Conservation (phyloP, 129 eudicot species). For the Cynara cardunculus region DNA sequence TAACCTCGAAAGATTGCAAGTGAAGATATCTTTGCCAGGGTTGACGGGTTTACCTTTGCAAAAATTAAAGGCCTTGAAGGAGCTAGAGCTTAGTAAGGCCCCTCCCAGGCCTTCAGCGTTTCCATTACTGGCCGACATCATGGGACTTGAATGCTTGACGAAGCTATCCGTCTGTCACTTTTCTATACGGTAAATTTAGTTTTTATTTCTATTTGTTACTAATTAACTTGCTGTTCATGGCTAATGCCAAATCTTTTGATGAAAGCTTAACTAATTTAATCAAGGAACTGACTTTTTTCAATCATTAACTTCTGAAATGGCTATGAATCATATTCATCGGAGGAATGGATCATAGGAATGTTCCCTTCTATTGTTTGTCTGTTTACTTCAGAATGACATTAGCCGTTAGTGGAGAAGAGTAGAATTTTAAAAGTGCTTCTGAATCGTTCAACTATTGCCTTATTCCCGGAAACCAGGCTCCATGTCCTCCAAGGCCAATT, state of each 20-base stretch:
- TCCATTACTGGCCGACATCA: constrained; percentile 65
- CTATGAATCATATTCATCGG: not conserved
- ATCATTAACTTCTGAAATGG: not conserved
- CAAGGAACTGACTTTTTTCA: not conserved
- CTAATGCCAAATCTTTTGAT: not conserved
- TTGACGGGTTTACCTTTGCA: constrained; percentile 53
- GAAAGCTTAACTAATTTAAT: not conserved
- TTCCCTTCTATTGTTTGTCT: not conserved
- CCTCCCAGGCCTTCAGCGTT: constrained; percentile 68
- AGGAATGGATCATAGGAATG: not conserved
- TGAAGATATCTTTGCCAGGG: constrained; percentile 57
- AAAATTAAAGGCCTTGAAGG: constrained; percentile 71
- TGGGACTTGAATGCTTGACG: constrained; percentile 64
- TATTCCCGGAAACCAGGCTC: not conserved
- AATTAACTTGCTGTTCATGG: not conserved
- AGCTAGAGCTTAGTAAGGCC: constrained; percentile 71
- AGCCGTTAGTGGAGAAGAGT: not conserved
- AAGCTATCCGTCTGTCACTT: constrained; percentile 84
- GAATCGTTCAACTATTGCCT: constrained; percentile 2
- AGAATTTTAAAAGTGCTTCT: not conserved
- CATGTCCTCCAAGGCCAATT: not conserved
- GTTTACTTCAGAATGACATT: constrained; percentile 2
- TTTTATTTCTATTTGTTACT: not conserved
- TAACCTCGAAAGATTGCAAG: constrained; percentile 62
- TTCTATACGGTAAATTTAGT: constrained; percentile 53